These are phyloP conservation scores for Canna indica DNA, from an alignment of 176 grass and related monocot genomes.

Conservation along the genomic window DNA sequence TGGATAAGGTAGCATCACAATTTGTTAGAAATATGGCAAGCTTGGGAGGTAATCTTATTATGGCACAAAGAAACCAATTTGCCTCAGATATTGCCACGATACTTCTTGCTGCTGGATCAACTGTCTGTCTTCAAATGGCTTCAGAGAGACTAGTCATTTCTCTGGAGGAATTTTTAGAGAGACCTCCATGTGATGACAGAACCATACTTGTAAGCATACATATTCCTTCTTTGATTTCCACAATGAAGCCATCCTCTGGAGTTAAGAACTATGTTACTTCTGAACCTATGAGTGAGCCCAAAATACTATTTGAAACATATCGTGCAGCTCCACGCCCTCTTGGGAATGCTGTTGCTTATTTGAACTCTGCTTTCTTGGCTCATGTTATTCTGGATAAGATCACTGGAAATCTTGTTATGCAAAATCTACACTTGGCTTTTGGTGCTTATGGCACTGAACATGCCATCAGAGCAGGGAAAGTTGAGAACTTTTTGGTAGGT, in stretches of 20 bases:
- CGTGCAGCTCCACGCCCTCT: conserved; percentile 30
- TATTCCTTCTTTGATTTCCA: conserved; percentile 17
- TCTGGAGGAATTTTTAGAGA: conserved; percentile 34
- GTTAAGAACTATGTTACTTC: not conserved
- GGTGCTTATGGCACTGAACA: conserved; percentile 30
- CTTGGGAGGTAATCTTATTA: conserved; percentile 33
- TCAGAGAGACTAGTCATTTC: conserved; percentile 22
- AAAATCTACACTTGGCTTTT: conserved; percentile 25
- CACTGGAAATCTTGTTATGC: conserved; percentile 6
- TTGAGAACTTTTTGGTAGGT: conserved; percentile 31
- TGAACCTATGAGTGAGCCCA: not conserved
- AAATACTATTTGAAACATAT: conserved; percentile 31
- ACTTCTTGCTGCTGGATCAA: conserved; percentile 32
- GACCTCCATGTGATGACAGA: conserved; percentile 20
- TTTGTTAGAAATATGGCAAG: conserved; percentile 39
- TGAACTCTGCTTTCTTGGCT: conserved; percentile 31
- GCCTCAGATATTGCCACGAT: conserved; percentile 37
- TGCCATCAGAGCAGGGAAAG: conserved; percentile 28
- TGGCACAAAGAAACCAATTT: conserved; percentile 30
- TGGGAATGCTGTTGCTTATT: conserved; percentile 34
- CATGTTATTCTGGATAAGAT: conserved; percentile 11
- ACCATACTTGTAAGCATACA: conserved; percentile 34
- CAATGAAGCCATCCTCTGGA: not conserved
- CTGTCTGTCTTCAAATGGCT: conserved; percentile 19
- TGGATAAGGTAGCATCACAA: conserved; percentile 32